phyloP scores from a whole-genome alignment of 1,139 yeast species.

The Hemisphaericaspora xylofermentans region DNA sequence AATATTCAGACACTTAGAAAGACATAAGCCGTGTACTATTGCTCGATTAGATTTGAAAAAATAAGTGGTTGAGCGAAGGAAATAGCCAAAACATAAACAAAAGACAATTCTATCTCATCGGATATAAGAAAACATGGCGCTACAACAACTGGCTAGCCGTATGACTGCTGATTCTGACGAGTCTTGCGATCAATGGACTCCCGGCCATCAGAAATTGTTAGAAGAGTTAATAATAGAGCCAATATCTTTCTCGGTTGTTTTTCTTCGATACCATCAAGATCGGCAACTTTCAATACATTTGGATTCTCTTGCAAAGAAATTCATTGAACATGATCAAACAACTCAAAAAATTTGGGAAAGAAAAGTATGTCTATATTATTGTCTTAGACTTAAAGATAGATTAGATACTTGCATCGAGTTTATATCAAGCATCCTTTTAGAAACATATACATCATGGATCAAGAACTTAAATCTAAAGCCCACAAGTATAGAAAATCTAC shows the following conservation, averaged over 20 bases:
- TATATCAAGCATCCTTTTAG: background rate
- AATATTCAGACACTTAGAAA: too few relatives aligned
- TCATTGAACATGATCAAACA: background rate
- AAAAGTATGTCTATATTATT: background rate
- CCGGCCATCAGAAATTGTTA: background rate
- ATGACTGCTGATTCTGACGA: too few relatives aligned
- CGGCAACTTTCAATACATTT: background rate
- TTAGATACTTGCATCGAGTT: background rate
- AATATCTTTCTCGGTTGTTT: background rate
- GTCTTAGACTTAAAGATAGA: background rate
- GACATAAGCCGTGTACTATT: too few relatives aligned
- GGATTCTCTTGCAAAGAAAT: background rate
- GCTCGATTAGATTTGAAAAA: too few relatives aligned
- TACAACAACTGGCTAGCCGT: too few relatives aligned
- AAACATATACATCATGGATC: background rate
- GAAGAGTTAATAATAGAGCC: background rate
- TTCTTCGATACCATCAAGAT: background rate
- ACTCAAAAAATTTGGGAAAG: background rate
- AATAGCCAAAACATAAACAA: too few relatives aligned
- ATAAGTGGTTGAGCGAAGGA: too few relatives aligned
- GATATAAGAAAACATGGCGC: too few relatives aligned
- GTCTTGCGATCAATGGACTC: too few relatives aligned
- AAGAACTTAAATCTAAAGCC: background rate
- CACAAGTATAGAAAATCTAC: background rate
- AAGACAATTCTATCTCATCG: too few relatives aligned